Base-by-base conservation (phyloP, 2,329 filamentous ascomycete genomes). In the Geoglossum cookeanum region DNA sequence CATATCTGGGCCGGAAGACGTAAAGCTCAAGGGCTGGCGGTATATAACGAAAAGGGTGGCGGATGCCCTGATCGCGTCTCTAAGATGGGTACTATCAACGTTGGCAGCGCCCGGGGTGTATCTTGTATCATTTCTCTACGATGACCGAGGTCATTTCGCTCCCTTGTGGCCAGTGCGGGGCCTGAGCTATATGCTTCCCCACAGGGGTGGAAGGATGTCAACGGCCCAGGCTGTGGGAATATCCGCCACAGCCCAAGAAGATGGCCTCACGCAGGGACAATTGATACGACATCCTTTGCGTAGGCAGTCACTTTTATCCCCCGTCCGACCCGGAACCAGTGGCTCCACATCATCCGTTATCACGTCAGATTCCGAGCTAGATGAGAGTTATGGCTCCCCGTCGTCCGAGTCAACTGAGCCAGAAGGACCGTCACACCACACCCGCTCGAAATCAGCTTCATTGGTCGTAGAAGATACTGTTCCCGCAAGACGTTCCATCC, bases 101-200 rank as follows among this genome's bases (percentile, higher is more conserved):
- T 72, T 97, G 59, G 79, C 85, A 30, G 82, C 85, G 27, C 91
- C 91, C 0, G 86, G 84, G 17, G 78, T 89, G 55, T 96, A 91
- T 70, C 71, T 95, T 58, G 80, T 90, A 59, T 84, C 86, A 62
- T 89, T 79, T 66, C 84, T 97, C 64, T 91, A 86, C 71, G 83
- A 94, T 65, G 82, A 88, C 51, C 73, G 85, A 58, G 88, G 88
- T 55, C 75, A 75, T 55, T 94, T 94, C 68, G 84, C 87, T 56
- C 80, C 87, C n/a, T 71, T 92, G 59, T 72, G 81, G 54, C 89
- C 87, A 59, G 70, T 92, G 48, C 78, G 78, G 65, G 83, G 78
- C 65, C 73, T 91, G 30, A 68, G 70, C 61, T 70, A 66, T 58
- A 77, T 80, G 60, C 75, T 69, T 49, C 66, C 67, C 47, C 66